Base-by-base conservation (phyloP, 1,284 basidiomycete genomes). In the Marasmius sp. region DNA sequence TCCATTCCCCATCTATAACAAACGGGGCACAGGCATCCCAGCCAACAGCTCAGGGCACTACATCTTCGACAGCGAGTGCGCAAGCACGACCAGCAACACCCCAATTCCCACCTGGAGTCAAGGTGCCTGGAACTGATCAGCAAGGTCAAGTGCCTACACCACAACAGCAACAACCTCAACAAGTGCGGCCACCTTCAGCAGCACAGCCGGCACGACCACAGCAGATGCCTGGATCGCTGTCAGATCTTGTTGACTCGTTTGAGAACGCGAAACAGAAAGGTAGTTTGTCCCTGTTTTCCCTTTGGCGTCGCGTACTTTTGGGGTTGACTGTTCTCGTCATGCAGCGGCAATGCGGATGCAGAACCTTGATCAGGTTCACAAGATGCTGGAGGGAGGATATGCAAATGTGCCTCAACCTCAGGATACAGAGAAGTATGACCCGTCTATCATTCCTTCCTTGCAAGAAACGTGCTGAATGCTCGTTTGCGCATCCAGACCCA, bases 221-320 rank as follows among this genome's bases (percentile, higher is more conserved):
- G 71, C 75, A 37, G 77, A 75, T 34, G 82, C 95, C 87, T 59
- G 91, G 90, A 50, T 93, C 92, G 50, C 74, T 99, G 69, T 93
- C 94, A 16, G 96, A 98, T 73, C 82, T 99, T 58, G 96, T 98
- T 48, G 88, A 92, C 38, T 96, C 94, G 53, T 99, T 98, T 72
- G 97, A 98, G 78, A 92, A 86, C 54, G 95, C 94, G 65, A 99
- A 97, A 77, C 94, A 96, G 79, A 95, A 97, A 74, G 94, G 94
- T 94, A 68, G 65, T 84, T 78, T 45, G 20, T 59, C 49, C 37
- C 53, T 58, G 6, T 20, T 38, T 51, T 57, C 22, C 39, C n/a
- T 50, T 16, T 55, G 27, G 11, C 16, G 34, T 54, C 36, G 39
- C 39, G 58, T 60, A 61, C 6, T 49, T 64, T n/a, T 47, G 45